phyloP scores from a whole-genome alignment of 176 grass and related monocot species.

The Otatea glauca region DNA sequence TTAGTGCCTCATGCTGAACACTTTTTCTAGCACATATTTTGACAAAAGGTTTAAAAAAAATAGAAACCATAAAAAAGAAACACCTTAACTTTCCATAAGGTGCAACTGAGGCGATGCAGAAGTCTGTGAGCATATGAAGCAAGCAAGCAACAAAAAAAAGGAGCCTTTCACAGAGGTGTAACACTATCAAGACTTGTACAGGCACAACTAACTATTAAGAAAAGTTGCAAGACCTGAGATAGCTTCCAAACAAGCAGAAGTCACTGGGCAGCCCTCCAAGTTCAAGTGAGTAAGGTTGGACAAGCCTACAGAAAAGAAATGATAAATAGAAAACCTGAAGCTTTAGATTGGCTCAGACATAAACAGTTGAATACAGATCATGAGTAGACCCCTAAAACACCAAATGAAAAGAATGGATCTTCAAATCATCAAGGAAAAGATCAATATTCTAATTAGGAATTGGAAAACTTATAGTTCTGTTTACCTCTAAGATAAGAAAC shows the following conservation, averaged over 20 bases:
- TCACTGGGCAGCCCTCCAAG: conserved; percentile 78
- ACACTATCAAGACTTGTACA: neutral
- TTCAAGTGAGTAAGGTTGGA: conserved; percentile 72
- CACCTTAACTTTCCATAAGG: neutral
- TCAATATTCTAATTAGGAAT: conserved; percentile 4
- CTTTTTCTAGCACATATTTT: conserved; percentile 6
- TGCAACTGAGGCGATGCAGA: neutral
- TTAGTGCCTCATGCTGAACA: neutral
- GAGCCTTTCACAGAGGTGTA: conserved; percentile 1
- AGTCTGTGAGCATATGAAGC: neutral
- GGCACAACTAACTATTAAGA: conserved; percentile 1
- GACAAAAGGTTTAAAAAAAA: neutral
- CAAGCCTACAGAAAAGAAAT: conserved; percentile 58
- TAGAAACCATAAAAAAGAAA: neutral
- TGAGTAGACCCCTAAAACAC: conserved; percentile 4
- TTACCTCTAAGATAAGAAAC: conserved; percentile 83
- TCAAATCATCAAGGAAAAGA: neutral
- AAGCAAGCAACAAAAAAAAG: neutral
- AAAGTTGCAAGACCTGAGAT: conserved; percentile 70
- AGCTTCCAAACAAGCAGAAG: conserved; percentile 77
- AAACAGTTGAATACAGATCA: conserved; percentile 7
- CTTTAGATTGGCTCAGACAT: neutral
- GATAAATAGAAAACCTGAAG: conserved; percentile 4
- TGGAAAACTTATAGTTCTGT: conserved; percentile 10
- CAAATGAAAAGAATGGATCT: neutral